Evolutionary conservation across 2,329 filamentous ascomycete genomes (phyloP), one percentile per base, ranked within the genome.

Genomic region (Beauveria asiatica): DNA sequence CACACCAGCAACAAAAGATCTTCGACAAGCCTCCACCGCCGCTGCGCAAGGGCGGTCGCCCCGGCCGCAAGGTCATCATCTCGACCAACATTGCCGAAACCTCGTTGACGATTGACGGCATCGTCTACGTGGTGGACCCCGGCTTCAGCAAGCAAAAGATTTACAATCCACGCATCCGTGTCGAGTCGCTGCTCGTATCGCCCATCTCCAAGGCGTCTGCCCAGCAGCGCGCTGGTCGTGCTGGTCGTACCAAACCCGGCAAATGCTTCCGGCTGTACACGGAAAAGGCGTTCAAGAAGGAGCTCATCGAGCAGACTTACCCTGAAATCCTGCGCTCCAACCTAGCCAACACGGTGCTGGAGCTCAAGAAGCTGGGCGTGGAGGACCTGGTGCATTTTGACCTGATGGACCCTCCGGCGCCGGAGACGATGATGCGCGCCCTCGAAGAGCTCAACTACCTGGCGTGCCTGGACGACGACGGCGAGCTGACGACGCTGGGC

Each of bases 71-170:
- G 75, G 87, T 87, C 70, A 95, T 99, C 67, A 83, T 99, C 33
- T 90, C 92, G 10, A 99, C 94, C 65, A 99, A 99, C 74, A 99
- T 99, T 74, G 94, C 94, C 49, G 94, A 99, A 78, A 99, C 94
- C 0, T 93, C 88, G 69, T 84, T 99, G 75, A 99, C 94, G 51
- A 99, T 99, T 63, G 94, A 99, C 70, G 94, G 94, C 72, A 99
- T 99, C 64, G 94, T 99, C 41, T 99, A 97, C 70, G 94, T 99
- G 39, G 93, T 99, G n/a, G 94, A 99, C 70, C 93, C 94, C 2
- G 94, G 94, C 41, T 99, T 99, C 79, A 96, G 92, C 78, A 99
- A 99, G 78, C 94, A 99, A 70, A 99, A 97, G 76, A 94, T 97
- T 64, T 99, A 97, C 80, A 97, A 99, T 74, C 93, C 94, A 23